Percentiles rank a stretch among this genome's conserved stretches.
Evolutionary conservation across 176 grass and related monocot genomes (phyloP).

Genomic region (Luzula sylvatica): DNA sequence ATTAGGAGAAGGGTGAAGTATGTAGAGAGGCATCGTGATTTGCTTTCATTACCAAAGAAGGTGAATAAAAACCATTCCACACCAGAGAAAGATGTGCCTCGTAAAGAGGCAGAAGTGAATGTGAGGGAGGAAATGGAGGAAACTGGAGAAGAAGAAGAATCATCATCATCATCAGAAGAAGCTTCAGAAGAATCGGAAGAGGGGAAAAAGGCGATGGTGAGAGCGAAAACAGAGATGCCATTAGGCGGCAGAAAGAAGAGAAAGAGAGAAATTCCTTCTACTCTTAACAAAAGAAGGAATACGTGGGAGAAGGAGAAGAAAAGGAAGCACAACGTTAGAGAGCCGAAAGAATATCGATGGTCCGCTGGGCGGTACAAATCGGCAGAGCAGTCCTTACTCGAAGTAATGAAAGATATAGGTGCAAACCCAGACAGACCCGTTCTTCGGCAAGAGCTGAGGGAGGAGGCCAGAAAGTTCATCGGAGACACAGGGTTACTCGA

Average conservation of each 20-base stretch:
- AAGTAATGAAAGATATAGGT: constrained; percentile 25
- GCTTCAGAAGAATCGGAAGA: not conserved
- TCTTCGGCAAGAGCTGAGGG: constrained; percentile 31
- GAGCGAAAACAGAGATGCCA: too few species aligned
- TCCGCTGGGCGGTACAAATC: constrained; percentile 26
- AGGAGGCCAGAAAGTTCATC: constrained; percentile 34
- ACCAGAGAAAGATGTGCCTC: too few species aligned
- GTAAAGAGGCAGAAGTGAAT: not conserved
- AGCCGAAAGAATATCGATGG: constrained; percentile 30
- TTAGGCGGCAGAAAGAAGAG: constrained; percentile 12
- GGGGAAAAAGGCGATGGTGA: too few species aligned
- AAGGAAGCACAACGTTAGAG: constrained; percentile 5
- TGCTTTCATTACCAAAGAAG: constrained; percentile 10
- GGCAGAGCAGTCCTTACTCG: constrained; percentile 33
- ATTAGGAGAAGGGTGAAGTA: constrained; percentile 31
- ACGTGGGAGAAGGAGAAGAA: constrained; percentile 20
- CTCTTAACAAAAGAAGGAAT: constrained; percentile 5
- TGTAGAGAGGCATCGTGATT: constrained; percentile 29
- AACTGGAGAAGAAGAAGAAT: not conserved
- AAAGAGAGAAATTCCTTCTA: constrained; percentile 8
- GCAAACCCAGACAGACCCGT: constrained; percentile 19
- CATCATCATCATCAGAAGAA: too few species aligned
- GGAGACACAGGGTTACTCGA: constrained; percentile 77
- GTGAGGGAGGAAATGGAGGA: constrained; percentile 7
- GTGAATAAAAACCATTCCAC: not conserved